Evolutionary conservation across 306 rosid genomes (phyloP).

Genomic region (Acmispon strigosus): DNA sequence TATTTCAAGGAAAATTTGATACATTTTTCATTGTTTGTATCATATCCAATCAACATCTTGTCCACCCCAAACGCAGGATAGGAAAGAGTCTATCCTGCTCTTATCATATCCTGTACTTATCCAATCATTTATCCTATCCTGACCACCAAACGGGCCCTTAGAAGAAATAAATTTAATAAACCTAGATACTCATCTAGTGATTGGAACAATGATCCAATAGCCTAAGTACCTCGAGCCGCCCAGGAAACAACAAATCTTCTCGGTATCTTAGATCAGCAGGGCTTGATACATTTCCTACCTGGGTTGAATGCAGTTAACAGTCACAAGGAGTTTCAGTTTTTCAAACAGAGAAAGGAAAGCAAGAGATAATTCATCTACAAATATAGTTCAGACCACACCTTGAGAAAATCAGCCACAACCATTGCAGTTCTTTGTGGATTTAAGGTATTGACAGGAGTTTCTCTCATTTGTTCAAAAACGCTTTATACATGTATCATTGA

Average conservation of each 20-base stretch:
- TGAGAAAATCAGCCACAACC: conserved; percentile 73
- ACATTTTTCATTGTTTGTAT: too few relatives aligned
- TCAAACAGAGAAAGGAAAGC: background rate
- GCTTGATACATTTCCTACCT: conserved; percentile 59
- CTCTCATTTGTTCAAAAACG: conserved; percentile 80
- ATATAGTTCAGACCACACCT: conserved; percentile 35
- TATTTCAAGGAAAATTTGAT: too few relatives aligned
- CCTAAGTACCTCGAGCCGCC: conserved; percentile 25
- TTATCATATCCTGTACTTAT: too few relatives aligned
- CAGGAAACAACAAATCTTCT: conserved; percentile 71
- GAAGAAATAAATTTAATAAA: too few relatives aligned
- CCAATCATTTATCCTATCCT: too few relatives aligned
- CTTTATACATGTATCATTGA: conserved; percentile 62
- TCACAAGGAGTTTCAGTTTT: background rate
- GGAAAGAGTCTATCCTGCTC: too few relatives aligned
- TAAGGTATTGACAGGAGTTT: conserved; percentile 74
- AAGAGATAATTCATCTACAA: background rate
- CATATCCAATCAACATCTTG: too few relatives aligned
- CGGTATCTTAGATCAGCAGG: conserved; percentile 78
- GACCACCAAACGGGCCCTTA: too few relatives aligned
- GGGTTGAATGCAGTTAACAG: conserved; percentile 17
- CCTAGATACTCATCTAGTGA: too few relatives aligned
- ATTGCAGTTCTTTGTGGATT: conserved; percentile 88
- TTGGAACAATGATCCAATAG: too few relatives aligned
- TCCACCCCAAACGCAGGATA: too few relatives aligned